Base-by-base conservation (phyloP, 257 asterid species). In the Gentiana dahurica region DNA sequence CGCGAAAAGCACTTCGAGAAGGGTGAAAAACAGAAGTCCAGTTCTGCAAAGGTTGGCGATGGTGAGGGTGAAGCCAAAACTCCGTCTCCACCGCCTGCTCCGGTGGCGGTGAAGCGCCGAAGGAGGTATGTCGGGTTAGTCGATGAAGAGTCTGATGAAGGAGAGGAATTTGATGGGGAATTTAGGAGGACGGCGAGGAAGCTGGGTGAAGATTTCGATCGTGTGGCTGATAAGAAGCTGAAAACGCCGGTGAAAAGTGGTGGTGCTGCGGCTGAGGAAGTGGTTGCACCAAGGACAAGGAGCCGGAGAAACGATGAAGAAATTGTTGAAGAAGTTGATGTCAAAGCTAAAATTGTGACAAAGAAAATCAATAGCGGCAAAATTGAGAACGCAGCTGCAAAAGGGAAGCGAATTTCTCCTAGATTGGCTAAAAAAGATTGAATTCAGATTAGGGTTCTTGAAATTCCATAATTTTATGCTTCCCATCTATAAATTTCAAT, bases 181-280 rank as follows among this genome's bases (percentile, higher is more conserved):
- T n/a, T 48, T 12, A 61, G 53, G 67, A 70, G 77, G 0, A 55
- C 76, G 41, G 95, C 74, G 60, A 84, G 96, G 82, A 87, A 82
- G 47, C 41, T 91, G 67, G 82, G 86, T 4, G 89, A 71, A 56
- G 98, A 87, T 46, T 91, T 91, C 47, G 98, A 91, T 36, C 71
- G 74, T 62, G 89, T 84, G n/a, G 94, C 98, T 13, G 51, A 58
- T 58, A 83, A 79, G 57, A 69, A 72, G 55, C 80, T 75, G 46
- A 60, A 61, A 67, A 54, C 58, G 3, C 67, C 49, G 12, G 54
- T 35, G 48, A 46, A 59, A 12, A 37, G 43, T 32, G 52, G 6
- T 15, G 61, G 24, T 46, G 63, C 43, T 0, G 57, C 13, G 46
- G 69, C 46, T 10, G 24, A 24, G 24, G 24, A 24, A 24, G 24